Base-by-base conservation (phyloP, 495 filamentous ascomycete genomes). In the Tuber melanosporum region DNA sequence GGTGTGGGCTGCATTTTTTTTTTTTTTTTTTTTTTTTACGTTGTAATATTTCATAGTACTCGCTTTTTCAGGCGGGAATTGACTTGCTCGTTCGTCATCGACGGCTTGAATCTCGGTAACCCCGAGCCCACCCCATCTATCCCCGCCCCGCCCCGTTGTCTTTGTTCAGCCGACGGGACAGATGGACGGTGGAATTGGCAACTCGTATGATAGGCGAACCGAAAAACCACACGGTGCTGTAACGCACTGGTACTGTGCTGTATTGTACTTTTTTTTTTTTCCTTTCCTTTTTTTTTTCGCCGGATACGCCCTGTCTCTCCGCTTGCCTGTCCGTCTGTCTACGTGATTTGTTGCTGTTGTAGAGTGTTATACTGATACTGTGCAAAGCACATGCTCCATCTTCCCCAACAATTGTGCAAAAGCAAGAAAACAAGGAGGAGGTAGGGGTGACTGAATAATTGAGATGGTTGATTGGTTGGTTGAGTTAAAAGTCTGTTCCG, bases 321-420 rank as follows among this genome's bases (percentile, higher is more conserved):
- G 47, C 47, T 10, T 57, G 8, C 52, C 39, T 41, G 4, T 44
- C 52, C 26, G 52, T 14, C 52, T 26, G 1, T 26, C 10, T 57
- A 57, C 52, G n/a, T 57, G 10, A 9, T 57, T 57, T 57, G 22
- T 57, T 7, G 52, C 8, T 57, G 49, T 57, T 26, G 52, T 9
- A 26, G 49, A 57, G 22, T 2, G 49, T 5, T 41, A 41, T 26
- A 32, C 32, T 32, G 52, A 62, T 62, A 10, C 20, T 10, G 47
- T 62, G n/a, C 20, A 4, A 5, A 9, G 49, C 20, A 32, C 22
- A 14, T 62, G 52, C 52, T 62, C 52, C 52, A n/a, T 62, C 52
- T 32, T 62, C 52, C 52, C 52, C 52, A 62, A 62, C n/a, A 62
- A 62, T 62, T 62, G n/a, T 32, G n/a, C n/a, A 46, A 46, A 46